Percentiles rank a stretch among this genome's conserved stretches.
phyloP scores from a whole-genome alignment of 192 early-diverging fungal species.

The Coemansia sp. region DNA sequence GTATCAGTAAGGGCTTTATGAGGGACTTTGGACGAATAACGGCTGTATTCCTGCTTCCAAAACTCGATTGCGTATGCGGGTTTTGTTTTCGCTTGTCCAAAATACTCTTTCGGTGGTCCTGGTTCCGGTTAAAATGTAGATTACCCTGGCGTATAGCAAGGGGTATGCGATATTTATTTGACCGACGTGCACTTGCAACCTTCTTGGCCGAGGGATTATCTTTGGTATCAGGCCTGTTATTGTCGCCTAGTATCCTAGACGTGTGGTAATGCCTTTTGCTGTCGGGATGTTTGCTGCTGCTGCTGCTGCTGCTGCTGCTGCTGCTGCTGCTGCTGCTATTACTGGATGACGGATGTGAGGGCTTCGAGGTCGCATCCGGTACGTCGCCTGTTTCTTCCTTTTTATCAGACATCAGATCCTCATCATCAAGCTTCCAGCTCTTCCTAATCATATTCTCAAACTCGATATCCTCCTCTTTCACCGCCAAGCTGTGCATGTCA shows the following conservation, averaged over 20 bases:
- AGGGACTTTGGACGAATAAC: not conserved
- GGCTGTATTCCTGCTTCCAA: not conserved
- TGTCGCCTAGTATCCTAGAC: not conserved
- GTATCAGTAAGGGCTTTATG: not conserved
- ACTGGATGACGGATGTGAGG: not conserved
- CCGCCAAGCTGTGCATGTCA: not conserved
- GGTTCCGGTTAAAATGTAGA: no score
- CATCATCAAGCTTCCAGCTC: constrained; percentile 45
- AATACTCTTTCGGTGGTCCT: no score
- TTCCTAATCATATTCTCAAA: constrained; percentile 44
- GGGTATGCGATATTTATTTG: no score
- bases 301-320: not conserved
- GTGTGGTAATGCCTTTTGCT: not conserved
- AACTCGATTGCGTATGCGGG: no score
- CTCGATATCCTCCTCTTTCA: constrained; percentile 22
- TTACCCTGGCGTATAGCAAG: no score
- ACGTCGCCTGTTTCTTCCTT: not conserved
- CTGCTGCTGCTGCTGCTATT: not conserved
- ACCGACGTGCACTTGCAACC: no score
- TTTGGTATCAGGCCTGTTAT: not conserved
- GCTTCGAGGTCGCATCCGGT: not conserved
- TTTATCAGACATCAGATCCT: constrained; percentile 12
- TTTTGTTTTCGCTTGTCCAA: no score
- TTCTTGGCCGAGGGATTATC: not conserved
- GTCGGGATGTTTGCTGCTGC: not conserved